Evolutionary conservation across 2,329 filamentous ascomycete species (phyloP).

Genomic region (Talaromyces sp.): DNA sequence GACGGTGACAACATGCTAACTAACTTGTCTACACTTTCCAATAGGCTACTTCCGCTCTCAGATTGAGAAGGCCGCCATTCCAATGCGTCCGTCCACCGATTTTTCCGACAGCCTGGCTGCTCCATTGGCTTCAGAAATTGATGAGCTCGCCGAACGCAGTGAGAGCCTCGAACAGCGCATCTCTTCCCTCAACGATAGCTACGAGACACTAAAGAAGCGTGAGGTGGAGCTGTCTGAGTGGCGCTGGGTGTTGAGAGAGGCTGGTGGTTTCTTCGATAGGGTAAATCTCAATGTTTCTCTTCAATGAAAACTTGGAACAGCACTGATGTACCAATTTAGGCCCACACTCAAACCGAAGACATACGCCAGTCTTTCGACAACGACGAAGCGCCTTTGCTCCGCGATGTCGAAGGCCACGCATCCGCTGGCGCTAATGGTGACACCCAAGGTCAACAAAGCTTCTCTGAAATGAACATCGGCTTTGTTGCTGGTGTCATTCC

Average conservation of each 20-base stretch:
- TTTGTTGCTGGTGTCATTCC: constrained; percentile 97
- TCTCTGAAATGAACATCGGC: constrained; percentile 97
- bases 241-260: constrained; percentile 96
- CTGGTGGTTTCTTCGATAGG: constrained; percentile 94
- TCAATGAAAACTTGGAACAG: neutral
- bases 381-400: constrained; percentile 89
- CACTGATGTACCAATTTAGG: constrained; percentile 44
- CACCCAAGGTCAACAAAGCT: constrained; percentile 73
- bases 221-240: constrained; percentile 97
- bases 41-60: constrained; percentile 89
- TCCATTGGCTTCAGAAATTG: constrained; percentile 91
- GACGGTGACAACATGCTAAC: neutral
- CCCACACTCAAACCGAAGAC: constrained; percentile 94
- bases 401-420: constrained; percentile 84
- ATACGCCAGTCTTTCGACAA: constrained; percentile 85
- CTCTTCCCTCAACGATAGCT: constrained; percentile 91
- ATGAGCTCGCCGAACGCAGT: constrained; percentile 89
- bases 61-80: constrained; percentile 90
- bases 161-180: constrained; percentile 91
- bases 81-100: constrained; percentile 86
- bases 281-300: constrained; percentile 32
- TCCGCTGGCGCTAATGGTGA: constrained; percentile 62
- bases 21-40: neutral
- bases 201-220: constrained; percentile 96
- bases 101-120: constrained; percentile 84